Percentiles rank a stretch among this genome's conserved stretches.
Evolutionary conservation across 768 basidiomycete species (phyloP).

Genomic region (Vishniacozyma victoriae): DNA sequence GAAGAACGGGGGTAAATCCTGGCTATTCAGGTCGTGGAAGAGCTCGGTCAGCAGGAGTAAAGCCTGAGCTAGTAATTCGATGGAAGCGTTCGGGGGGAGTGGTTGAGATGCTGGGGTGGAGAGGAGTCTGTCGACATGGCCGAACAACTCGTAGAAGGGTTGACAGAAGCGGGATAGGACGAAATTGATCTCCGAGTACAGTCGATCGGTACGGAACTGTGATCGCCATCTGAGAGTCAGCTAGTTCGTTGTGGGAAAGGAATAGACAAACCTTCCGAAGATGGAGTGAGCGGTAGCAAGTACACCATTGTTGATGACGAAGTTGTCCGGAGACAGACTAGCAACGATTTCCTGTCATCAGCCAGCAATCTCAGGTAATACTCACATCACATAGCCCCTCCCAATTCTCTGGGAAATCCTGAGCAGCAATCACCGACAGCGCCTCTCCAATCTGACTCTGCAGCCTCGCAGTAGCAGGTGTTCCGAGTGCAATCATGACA

Average conservation of each 20-base stretch:
- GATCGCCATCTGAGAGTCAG: slow-evolving; percentile 68
- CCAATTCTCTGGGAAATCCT: slow-evolving; percentile 89
- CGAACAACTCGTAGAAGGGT: slow-evolving; percentile 79
- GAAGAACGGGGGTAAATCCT: slow-evolving; percentile 88
- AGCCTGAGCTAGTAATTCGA: slow-evolving; percentile 57
- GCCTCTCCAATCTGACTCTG: slow-evolving; percentile 84
- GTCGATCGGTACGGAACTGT: slow-evolving; percentile 74
- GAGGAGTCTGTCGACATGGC: slow-evolving; percentile 50
- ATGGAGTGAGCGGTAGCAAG: slow-evolving; percentile 94
- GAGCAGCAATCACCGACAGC: slow-evolving; percentile 80
- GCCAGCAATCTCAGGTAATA: slow-evolving; percentile 12
- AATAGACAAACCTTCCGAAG: slow-evolving; percentile 54
- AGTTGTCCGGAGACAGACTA: slow-evolving; percentile 73
- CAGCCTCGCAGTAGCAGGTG: slow-evolving; percentile 51
- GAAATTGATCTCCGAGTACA: slow-evolving; percentile 86
- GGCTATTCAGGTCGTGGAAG: slow-evolving; percentile 88
- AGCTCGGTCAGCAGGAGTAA: slow-evolving; percentile 76
- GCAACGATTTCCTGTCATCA: slow-evolving; percentile 70
- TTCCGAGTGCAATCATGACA: slow-evolving; percentile 81
- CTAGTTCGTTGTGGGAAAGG: not conserved
- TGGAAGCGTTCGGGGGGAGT: slow-evolving; percentile 46
- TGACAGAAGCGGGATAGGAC: slow-evolving; percentile 75
- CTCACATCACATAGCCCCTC: slow-evolving; percentile 81
- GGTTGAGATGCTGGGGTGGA: slow-evolving; percentile 38
- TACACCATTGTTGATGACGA: slow-evolving; percentile 79